phyloP scores from a whole-genome alignment of 2,329 filamentous ascomycete genomes.

The Fulvia fulva region DNA sequence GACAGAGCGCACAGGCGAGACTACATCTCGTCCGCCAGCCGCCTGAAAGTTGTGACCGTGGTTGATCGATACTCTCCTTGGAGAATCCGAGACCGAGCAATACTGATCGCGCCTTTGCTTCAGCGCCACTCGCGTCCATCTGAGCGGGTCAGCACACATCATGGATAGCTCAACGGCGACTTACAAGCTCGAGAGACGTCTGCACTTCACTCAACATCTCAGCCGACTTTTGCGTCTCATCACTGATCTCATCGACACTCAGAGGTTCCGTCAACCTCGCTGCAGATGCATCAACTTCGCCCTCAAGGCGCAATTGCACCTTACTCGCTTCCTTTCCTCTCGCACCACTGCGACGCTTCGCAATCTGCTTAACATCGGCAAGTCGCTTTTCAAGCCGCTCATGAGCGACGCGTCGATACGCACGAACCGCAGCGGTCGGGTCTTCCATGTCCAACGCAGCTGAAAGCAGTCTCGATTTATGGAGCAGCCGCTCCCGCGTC shows the following conservation, averaged over 20 bases:
- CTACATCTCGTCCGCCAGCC: constrained; percentile 48
- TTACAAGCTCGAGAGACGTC: constrained; percentile 61
- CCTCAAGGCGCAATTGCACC: constrained; percentile 65
- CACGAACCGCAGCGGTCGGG: constrained; percentile 13
- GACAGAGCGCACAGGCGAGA: constrained; percentile 57
- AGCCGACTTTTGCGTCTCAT: constrained; percentile 65
- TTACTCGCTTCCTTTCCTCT: constrained; percentile 74
- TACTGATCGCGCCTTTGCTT: constrained; percentile 62
- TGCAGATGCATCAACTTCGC: constrained; percentile 50
- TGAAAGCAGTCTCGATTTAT: constrained; percentile 16
- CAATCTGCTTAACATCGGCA: constrained; percentile 50
- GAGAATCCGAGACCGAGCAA: constrained; percentile 70
- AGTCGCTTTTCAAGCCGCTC: constrained; percentile 18
- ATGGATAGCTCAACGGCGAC: constrained; percentile 1
- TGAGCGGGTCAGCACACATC: constrained; percentile 1
- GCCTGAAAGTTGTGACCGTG: constrained; percentile 66
- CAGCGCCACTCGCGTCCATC: constrained; percentile 33
- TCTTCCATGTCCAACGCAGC: constrained; percentile 12
- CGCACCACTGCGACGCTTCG: constrained; percentile 68
- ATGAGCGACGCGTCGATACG: constrained; percentile 17
- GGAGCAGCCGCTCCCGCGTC: constrained; percentile 17
- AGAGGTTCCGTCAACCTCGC: constrained; percentile 44
- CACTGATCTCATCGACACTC: constrained; percentile 52
- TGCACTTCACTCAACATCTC: constrained; percentile 69
- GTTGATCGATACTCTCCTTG: constrained; percentile 55